Evolutionary conservation across 1,284 basidiomycete species (phyloP).

Genomic region (Fomitopsis betulina): DNA sequence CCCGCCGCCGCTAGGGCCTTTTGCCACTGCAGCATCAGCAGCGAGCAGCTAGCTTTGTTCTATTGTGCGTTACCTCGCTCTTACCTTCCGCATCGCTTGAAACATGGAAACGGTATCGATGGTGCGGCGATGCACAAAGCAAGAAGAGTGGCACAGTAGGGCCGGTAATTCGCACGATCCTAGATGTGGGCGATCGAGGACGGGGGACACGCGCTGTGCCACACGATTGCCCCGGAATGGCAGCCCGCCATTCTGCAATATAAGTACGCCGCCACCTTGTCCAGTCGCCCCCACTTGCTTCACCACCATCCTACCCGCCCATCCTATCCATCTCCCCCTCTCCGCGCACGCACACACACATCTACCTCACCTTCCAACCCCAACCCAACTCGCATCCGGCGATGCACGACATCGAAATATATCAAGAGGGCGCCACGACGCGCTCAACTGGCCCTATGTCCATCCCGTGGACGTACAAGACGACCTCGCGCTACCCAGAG

Average conservation of each 20-base stretch:
- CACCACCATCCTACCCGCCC: neutral
- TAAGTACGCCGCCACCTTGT: neutral
- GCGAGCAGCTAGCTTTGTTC: neutral
- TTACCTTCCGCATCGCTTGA: neutral
- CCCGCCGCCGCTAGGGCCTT: neutral
- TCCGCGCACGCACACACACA: neutral
- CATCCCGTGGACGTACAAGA: neutral
- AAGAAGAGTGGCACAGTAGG: neutral
- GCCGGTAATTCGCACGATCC: neutral
- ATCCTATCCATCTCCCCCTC: neutral
- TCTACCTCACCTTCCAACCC: neutral
- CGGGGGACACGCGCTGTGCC: neutral
- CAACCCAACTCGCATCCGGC: neutral
- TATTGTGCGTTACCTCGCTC: neutral
- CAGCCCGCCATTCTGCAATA: neutral
- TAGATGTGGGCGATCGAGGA: conserved; percentile 1
- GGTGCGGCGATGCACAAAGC: neutral
- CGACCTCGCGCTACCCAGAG: neutral
- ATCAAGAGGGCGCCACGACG: neutral
- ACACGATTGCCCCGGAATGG: neutral
- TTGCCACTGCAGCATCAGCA: neutral
- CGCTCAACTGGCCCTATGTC: neutral
- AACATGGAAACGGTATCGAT: neutral
- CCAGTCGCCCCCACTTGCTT: neutral
- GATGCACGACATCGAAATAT: neutral